A percentile compares a stretch with the other conserved stretches of the same genome.
Conservation (phyloP, 257 asterid genomes). For the Solanum okadae region DNA sequence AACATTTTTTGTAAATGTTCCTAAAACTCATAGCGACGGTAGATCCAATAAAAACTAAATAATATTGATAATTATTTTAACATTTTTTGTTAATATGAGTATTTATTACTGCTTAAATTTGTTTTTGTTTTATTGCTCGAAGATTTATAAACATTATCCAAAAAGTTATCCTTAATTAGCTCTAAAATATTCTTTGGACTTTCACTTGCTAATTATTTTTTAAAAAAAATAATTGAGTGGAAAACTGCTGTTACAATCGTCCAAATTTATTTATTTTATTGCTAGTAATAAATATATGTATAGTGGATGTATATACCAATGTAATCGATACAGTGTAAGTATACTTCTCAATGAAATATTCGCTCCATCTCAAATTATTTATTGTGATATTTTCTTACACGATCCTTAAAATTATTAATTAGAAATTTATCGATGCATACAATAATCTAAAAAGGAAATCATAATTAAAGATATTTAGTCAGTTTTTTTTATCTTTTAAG, state of each 20-base stretch:
- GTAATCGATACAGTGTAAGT: neutral
- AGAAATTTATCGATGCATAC: no score
- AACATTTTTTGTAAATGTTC: no score
- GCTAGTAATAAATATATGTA: neutral
- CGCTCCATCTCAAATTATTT: neutral
- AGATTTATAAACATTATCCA: neutral
- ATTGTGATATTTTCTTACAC: neutral
- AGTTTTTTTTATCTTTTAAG: neutral
- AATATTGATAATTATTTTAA: no score
- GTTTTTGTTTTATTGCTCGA: neutral
- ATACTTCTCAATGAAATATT: neutral
- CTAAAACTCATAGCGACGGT: rapidly evolving
- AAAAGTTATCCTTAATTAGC: neutral
- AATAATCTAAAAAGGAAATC: no score
- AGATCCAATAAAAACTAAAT: no score
- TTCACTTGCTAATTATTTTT: neutral
- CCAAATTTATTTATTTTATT: neutral
- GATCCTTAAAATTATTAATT: neutral
- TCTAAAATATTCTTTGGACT: neutral
- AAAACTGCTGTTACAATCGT: neutral
- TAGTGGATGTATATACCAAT: neutral
- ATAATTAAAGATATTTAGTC: neutral
- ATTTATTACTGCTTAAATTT: no score
- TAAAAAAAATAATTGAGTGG: neutral
- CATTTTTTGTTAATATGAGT: no score